Evolutionary conservation across 768 basidiomycete genomes (phyloP).

Genomic region (Leccinum pellstonianum): DNA sequence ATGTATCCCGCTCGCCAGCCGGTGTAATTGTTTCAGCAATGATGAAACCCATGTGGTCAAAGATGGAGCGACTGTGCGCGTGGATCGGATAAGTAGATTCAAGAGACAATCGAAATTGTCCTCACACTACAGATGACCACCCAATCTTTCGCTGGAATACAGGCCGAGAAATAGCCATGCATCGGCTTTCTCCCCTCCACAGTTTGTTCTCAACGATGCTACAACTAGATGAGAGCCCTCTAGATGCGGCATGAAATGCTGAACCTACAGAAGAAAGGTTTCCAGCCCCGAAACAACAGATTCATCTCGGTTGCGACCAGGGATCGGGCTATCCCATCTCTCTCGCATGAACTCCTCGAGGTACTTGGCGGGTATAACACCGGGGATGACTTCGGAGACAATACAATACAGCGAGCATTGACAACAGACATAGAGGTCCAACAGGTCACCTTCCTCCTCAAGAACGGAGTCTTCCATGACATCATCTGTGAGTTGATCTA

Average conservation of each 20-base stretch:
- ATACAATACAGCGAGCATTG: constrained; percentile 78
- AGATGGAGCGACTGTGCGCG: constrained; percentile 39
- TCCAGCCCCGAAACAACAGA: constrained; percentile 60
- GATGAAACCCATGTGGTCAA: constrained; percentile 41
- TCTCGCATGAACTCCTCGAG: constrained; percentile 65
- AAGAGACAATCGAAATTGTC: constrained; percentile 3
- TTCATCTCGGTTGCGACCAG: constrained; percentile 53
- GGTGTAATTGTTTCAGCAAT: constrained; percentile 21
- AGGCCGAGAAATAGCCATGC: constrained; percentile 50
- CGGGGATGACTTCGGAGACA: constrained; percentile 68
- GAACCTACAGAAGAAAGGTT: constrained; percentile 61
- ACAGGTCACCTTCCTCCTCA: constrained; percentile 48
- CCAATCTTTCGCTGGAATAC: constrained; percentile 66
- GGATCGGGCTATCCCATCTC: constrained; percentile 55
- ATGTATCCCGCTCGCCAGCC: constrained; percentile 38
- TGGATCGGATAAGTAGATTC: constrained; percentile 12
- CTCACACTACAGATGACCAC: constrained; percentile 62
- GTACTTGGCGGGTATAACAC: constrained; percentile 61
- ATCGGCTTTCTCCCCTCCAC: constrained; percentile 66
- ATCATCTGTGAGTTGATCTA: constrained; percentile 28
- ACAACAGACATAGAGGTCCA: constrained; percentile 83
- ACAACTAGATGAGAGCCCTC: constrained; percentile 5
- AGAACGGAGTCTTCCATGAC: constrained; percentile 31
- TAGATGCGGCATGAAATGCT: not conserved
- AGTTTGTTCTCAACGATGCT: constrained; percentile 76